Conservation (phyloP, 164 flowering plant genomes). For the Hamamelis virginiana region DNA sequence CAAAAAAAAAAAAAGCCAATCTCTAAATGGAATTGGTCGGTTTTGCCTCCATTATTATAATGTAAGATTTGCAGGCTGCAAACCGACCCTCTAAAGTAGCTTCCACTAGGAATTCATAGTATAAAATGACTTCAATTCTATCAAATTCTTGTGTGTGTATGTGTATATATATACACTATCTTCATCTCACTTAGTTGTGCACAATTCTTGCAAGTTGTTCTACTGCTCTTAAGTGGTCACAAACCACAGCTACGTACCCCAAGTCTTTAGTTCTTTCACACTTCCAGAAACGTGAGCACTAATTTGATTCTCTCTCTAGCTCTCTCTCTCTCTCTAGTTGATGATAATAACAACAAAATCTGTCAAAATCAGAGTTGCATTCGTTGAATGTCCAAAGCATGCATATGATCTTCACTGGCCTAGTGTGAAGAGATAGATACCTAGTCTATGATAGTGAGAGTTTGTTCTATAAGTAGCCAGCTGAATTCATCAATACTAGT, state of each 20-base stretch:
- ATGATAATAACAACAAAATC: not conserved
- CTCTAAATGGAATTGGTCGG: conserved; percentile 15
- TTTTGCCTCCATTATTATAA: not conserved
- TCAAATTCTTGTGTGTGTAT: too few relatives aligned
- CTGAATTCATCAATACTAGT: not conserved
- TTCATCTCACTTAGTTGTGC: too few relatives aligned
- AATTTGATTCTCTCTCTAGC: not conserved
- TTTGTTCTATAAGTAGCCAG: conserved; percentile 9
- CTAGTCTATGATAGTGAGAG: not conserved
- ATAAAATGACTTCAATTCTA: too few relatives aligned
- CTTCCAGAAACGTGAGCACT: not conserved
- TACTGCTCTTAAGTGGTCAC: not conserved
- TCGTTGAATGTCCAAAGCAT: not conserved
- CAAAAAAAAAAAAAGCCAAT: not conserved
- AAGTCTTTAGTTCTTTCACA: not conserved
- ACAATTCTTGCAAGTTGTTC: too few relatives aligned
- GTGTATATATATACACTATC: too few relatives aligned
- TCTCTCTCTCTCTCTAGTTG: not conserved
- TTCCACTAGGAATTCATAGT: too few relatives aligned
- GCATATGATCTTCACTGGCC: not conserved
- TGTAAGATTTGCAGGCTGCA: not conserved
- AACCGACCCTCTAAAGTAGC: too few relatives aligned
- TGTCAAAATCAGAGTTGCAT: not conserved
- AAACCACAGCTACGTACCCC: not conserved
- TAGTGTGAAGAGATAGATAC: not conserved